A percentile compares a stretch with the other conserved stretches of the same genome.
Conservation (phyloP, 192 early-diverging fungal species). For the Coemansia sp. region DNA sequence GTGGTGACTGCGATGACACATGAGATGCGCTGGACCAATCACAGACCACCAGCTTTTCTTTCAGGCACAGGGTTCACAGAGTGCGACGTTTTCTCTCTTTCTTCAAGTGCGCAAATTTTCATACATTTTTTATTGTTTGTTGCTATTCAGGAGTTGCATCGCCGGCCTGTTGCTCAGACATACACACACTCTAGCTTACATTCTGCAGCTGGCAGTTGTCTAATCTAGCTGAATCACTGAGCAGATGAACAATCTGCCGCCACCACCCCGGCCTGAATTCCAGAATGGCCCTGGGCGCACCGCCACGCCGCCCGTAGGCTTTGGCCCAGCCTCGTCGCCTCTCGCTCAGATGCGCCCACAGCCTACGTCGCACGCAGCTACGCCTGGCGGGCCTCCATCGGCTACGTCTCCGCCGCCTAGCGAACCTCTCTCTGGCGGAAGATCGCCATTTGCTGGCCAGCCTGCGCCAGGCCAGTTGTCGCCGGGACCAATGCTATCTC, state of each 20-base stretch:
- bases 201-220: neutral
- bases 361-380: slow-evolving; percentile 39
- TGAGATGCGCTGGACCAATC: slow-evolving; percentile 33
- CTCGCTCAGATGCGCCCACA: slow-evolving; percentile 44
- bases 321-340: slow-evolving; percentile 50
- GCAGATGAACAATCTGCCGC: slow-evolving; percentile 27
- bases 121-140: neutral
- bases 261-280: slow-evolving; percentile 17
- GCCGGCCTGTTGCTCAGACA: neutral
- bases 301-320: slow-evolving; percentile 43
- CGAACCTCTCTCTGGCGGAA: slow-evolving; percentile 1
- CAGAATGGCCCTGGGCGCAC: slow-evolving; percentile 22
- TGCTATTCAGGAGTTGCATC: neutral
- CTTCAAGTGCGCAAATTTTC: neutral
- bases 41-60: slow-evolving; percentile 5
- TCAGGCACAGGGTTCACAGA: neutral
- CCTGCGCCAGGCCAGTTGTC: slow-evolving; percentile 29
- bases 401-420: slow-evolving; percentile 12
- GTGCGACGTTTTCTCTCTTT: neutral
- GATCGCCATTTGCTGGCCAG: slow-evolving; percentile 45
- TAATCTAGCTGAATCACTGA: neutral
- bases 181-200: neutral
- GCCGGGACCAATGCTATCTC: slow-evolving; percentile 19
- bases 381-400: slow-evolving; percentile 21
- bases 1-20: neutral